Conservation (phyloP, 164 flowering plant genomes). For the Nymphaea thermarum region DNA sequence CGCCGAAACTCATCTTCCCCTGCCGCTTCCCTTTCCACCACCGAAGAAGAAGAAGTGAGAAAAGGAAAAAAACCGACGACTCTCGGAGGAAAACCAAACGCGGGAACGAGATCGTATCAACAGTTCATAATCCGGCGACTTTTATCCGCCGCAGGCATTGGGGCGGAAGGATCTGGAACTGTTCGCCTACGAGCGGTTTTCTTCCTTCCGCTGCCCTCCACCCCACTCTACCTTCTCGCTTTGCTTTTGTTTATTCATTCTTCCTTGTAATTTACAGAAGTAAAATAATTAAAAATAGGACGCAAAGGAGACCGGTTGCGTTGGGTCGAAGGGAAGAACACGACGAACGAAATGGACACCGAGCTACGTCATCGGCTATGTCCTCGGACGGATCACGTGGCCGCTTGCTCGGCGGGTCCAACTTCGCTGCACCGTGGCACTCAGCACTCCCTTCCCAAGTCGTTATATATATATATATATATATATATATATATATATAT, state of each 20-base stretch:
- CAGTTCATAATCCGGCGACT: neutral
- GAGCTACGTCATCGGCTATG: no score
- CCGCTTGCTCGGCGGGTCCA: no score
- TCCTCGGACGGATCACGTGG: no score
- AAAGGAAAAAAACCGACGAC: neutral
- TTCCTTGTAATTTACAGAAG: neutral
- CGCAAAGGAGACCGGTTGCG: neutral
- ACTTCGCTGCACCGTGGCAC: no score
- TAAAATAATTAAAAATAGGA: neutral
- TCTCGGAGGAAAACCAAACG: no score
- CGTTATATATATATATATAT: no score
- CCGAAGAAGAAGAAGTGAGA: neutral
- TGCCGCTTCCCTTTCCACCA: neutral
- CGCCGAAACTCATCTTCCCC: conserved; percentile 6
- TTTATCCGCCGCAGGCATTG: neutral
- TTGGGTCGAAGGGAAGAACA: conserved; percentile 2
- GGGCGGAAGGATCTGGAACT: neutral
- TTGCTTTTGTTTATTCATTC: no score
- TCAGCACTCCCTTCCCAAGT: no score
- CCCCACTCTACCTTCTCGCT: neutral
- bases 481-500: no score
- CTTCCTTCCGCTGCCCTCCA: no score
- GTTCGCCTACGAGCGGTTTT: neutral
- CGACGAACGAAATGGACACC: conserved; percentile 5
- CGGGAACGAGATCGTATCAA: neutral